Base-by-base conservation (phyloP, 2,329 filamentous ascomycete species). In the Paraphaeosphaeria minitans region DNA sequence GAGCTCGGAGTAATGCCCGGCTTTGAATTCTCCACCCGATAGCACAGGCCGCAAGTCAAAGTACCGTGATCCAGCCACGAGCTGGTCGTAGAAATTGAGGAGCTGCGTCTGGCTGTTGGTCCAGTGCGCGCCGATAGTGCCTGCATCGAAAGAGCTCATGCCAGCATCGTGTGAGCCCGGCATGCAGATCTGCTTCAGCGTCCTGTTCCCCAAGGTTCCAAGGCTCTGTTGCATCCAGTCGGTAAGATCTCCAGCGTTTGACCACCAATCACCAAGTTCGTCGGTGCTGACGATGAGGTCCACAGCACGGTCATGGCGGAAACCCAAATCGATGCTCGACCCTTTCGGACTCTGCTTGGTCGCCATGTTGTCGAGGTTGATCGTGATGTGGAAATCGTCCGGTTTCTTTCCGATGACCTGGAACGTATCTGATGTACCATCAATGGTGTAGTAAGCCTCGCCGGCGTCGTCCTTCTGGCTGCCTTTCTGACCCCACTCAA, bases 111-210 rank as follows among this genome's bases (percentile, higher is more conserved):
- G 77, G 0, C 78, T 81, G 56, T 83, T 82, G 12, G 67, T 60
- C n/a, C 69, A 67, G 19, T 69, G 69, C 3, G 77, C 80, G 12
- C 79, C 70, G 37, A 75, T 70, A 4, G 80, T 79, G 14, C 74
- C 71, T 1, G 68, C 64, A 14, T 69, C 77, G 59, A 81, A 80
- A 1, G 60, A 72, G 24, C 74, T 78, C 80, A 84, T 83, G n/a
- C 81, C 82, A 0, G 80, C 74, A 57, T 83, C 80, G 59, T 84
- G 81, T 3, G 79, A 77, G 9, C 81, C 82, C 0, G 81, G 81
- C 74, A 84, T 79, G 50, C 79, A 75, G 19, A 84, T 73, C 31
- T 82, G 76, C 53, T 78, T 78, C 0, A 84, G 66, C 1, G 75
- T 76, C 12, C 81, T 76, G 47, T 75, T 75, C 3, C 73, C 75